Percentiles rank a stretch among this genome's conserved stretches.
Evolutionary conservation across 148 eudicot genomes (phyloP).

Genomic region (Hydrangea macrophylla): DNA sequence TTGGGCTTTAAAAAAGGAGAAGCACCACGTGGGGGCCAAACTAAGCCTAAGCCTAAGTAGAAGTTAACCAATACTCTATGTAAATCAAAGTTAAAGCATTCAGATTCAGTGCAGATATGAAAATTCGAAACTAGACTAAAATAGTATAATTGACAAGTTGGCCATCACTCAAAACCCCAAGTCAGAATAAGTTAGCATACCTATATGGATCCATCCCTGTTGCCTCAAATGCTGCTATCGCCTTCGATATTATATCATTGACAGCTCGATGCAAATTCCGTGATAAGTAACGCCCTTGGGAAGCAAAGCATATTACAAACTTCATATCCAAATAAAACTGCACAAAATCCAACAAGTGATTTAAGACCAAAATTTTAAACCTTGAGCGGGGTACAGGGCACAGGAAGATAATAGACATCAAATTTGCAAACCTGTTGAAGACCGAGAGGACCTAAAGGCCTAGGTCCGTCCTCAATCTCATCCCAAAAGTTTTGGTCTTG

Average conservation of each 20-base stretch:
- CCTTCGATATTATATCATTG: slow-evolving; percentile 78
- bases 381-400: not conserved
- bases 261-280: slow-evolving; percentile 79
- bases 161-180: not conserved
- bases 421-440: slow-evolving; percentile 76
- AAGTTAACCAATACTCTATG: no score
- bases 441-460: slow-evolving; percentile 73
- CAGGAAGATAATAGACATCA: not conserved
- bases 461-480: slow-evolving; percentile 89
- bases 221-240: slow-evolving; percentile 65
- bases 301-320: slow-evolving; percentile 84
- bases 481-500: slow-evolving; percentile 97
- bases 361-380: not conserved
- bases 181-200: slow-evolving; percentile 22
- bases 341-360: slow-evolving; percentile 13
- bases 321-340: slow-evolving; percentile 97
- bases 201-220: slow-evolving; percentile 87
- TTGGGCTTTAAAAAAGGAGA: no score
- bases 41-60: no score
- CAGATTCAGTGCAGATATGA: no score
- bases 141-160: no score
- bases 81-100: no score
- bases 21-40: no score
- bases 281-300: slow-evolving; percentile 89
- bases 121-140: no score